Evolutionary conservation across 768 basidiomycete species (phyloP).

Genomic region (Kwoniella botswanensis): DNA sequence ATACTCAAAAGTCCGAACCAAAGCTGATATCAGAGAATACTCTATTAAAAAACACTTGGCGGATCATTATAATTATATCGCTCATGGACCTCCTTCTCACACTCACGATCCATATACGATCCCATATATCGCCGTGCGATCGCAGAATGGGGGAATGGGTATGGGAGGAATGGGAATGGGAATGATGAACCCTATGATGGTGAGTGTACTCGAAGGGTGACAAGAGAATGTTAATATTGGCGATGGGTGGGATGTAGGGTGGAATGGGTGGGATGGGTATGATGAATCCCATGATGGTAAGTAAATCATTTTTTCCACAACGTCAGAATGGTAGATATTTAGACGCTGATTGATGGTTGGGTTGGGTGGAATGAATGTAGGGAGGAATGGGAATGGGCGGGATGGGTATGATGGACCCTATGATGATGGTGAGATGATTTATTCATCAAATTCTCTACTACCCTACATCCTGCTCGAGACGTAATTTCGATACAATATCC

Average conservation of each 20-base stretch:
- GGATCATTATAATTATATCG: conserved; percentile 2
- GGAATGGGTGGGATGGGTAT: conserved; percentile 64
- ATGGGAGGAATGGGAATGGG: conserved; percentile 51
- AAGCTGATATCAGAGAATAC: conserved; percentile 22
- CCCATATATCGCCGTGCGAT: not conserved
- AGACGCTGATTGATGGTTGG: conserved; percentile 1
- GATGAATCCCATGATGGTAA: conserved; percentile 44
- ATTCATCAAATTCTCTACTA: not conserved
- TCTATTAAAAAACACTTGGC: conserved; percentile 13
- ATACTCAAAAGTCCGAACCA: conserved; percentile 21
- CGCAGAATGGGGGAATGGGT: conserved; percentile 12
- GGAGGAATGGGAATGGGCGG: conserved; percentile 31
- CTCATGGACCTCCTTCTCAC: not conserved
- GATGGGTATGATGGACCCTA: conserved; percentile 44
- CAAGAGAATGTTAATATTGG: conserved; percentile 54
- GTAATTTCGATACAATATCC: not conserved
- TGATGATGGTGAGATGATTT: conserved; percentile 33
- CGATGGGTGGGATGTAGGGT: conserved; percentile 63
- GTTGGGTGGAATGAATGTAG: not conserved
- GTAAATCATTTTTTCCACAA: not conserved
- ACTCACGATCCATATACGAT: conserved; percentile 1
- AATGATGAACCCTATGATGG: conserved; percentile 37
- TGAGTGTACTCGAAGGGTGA: conserved; percentile 55
- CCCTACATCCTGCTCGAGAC: too few relatives aligned
- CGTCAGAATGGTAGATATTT: too few relatives aligned